Evolutionary conservation across 2,329 filamentous ascomycete species (phyloP), one percentile per base, ranked within the genome.

Genomic region (Ascochyta koolunga): DNA sequence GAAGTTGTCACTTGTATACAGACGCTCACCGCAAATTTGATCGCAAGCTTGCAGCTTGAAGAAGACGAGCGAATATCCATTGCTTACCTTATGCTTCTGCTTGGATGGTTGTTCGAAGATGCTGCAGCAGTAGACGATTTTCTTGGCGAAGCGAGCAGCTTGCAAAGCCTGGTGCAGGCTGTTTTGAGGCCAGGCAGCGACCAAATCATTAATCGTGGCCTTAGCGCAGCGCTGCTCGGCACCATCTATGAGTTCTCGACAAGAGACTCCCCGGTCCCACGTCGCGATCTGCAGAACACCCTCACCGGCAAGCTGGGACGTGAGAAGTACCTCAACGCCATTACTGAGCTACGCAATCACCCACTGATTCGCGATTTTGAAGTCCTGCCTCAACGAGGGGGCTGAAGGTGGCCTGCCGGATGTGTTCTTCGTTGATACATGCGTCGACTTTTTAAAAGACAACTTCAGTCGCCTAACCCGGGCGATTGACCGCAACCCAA

Each of bases 191-290:
- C 69, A 6, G 72, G 73, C 9, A 62, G 59, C 24, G 85, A 85
- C 11, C 87, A 86, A 54, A 79, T 84, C 18, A 79, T 96, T 27
- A 82, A 93, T 13, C 89, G 91, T 61, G 95, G 95, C 2, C 81
- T 99, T 11, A 91, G 89, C 70, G 89, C 92, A 15, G 86, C 92
- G 70, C 78, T 99, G 0, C 81, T 98, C 1, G 95, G 93, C 9
- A 88, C 96, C 18, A 83, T 95, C 4, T 99, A 98, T 71, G 95
- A 99, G 68, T 99, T 98, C 69, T 98, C 93, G 9, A 97, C 93
- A 0, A 96, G 96, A 71, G 95, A 99, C 75, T 98, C 93, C 0
- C 91, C 95, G 0, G 88, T 99, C 45, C 85, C 93, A 5, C 84
- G 95, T 56, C 82, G 86, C 21, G 93, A 89, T 9, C 78, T 99